Evolutionary conservation across 805 yeast species (phyloP).

Genomic region (Pichia heedii): DNA sequence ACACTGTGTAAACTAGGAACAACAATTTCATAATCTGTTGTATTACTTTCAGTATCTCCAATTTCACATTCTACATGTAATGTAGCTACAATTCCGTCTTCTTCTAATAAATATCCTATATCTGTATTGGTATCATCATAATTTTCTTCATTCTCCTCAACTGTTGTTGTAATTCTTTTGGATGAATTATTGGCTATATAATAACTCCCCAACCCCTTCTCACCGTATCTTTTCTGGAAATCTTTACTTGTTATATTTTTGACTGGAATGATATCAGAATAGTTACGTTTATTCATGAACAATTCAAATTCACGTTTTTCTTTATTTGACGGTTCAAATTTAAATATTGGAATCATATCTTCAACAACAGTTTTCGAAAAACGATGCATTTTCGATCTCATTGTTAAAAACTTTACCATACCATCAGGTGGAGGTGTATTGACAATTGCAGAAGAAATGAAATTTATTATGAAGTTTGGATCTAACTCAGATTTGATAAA

Average conservation of each 20-base stretch:
- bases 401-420: constrained; percentile 67
- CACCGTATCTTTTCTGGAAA: constrained; percentile 10
- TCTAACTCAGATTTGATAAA: constrained; percentile 52
- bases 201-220: neutral
- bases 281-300: constrained; percentile 60
- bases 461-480: constrained; percentile 69
- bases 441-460: constrained; percentile 82
- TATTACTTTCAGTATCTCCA: constrained; percentile 36
- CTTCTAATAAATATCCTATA: constrained; percentile 45
- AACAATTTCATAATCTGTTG: constrained; percentile 58
- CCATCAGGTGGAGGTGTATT: constrained; percentile 90
- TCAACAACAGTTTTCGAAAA: constrained; percentile 53
- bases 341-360: constrained; percentile 69
- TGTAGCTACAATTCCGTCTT: constrained; percentile 54
- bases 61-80: constrained; percentile 66
- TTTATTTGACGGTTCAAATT: constrained; percentile 45
- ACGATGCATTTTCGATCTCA: constrained; percentile 59
- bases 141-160: neutral
- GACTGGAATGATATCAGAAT: constrained; percentile 57
- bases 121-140: constrained; percentile 6
- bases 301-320: constrained; percentile 33
- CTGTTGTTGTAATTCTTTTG: constrained; percentile 10
- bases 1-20: constrained; percentile 43
- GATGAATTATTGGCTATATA: constrained; percentile 19
- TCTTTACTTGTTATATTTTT: constrained; percentile 24